phyloP scores from a whole-genome alignment of 2,329 filamentous ascomycete genomes.

The Mycocentrospora acerina region DNA sequence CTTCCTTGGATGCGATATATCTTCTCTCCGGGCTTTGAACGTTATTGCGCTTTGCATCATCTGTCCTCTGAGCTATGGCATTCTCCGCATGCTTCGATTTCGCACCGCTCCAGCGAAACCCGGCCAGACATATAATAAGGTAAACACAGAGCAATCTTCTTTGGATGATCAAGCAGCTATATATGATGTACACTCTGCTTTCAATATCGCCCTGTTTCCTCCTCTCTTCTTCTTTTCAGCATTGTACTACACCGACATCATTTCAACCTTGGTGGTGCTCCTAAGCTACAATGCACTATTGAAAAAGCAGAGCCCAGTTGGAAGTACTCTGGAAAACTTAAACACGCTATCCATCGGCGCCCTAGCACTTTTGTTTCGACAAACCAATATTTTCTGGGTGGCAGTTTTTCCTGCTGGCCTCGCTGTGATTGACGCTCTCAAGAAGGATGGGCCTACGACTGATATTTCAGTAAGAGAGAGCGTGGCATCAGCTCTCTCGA shows the following conservation, averaged over 20 bases:
- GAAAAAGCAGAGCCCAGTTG: constrained; percentile 22
- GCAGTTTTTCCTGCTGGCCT: constrained; percentile 70
- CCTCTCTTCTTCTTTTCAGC: constrained; percentile 94
- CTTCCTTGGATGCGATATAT: constrained; percentile 45
- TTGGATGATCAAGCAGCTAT: constrained; percentile 31
- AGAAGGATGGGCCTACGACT: constrained; percentile 8
- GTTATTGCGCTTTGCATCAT: constrained; percentile 40
- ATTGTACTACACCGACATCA: constrained; percentile 91
- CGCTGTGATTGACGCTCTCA: constrained; percentile 32
- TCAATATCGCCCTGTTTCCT: constrained; percentile 85
- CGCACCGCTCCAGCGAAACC: constrained; percentile 3
- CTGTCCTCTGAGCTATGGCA: constrained; percentile 30
- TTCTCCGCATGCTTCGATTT: constrained; percentile 18
- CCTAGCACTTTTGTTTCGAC: constrained; percentile 72
- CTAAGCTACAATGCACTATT: constrained; percentile 61
- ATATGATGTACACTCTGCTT: constrained; percentile 59
- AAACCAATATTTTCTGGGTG: constrained; percentile 98
- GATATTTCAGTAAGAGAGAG: not conserved
- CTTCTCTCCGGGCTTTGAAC: constrained; percentile 43
- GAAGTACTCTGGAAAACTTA: constrained; percentile 12
- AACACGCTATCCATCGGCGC: constrained; percentile 58
- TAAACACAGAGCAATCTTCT: not conserved
- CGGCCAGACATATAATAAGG: not conserved
- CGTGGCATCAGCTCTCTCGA: constrained; percentile 6
- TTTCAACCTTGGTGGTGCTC: constrained; percentile 76